Evolutionary conservation across 495 filamentous ascomycete species (phyloP).

Genomic region (Aspergillus nidulans): DNA sequence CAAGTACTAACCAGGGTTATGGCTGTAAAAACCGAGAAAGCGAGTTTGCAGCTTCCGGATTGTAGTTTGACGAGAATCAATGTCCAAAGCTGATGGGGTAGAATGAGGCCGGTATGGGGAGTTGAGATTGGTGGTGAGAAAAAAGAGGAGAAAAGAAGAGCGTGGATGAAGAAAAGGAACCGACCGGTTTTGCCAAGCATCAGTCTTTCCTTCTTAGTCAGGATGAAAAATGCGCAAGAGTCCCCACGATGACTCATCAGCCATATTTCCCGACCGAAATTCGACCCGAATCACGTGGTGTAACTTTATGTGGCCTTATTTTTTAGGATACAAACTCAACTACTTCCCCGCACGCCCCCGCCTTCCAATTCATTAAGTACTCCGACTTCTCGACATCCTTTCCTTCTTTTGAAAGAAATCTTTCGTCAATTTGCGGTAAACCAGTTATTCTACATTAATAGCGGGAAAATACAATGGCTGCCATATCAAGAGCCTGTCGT

Average conservation of each 20-base stretch:
- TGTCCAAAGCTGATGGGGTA: constrained; percentile 14
- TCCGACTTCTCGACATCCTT: not conserved
- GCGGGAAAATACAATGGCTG: constrained; percentile 34
- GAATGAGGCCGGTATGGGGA: constrained; percentile 8
- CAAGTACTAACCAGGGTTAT: constrained; percentile 22
- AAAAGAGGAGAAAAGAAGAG: constrained; percentile 14
- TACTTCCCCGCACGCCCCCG: constrained; percentile 4
- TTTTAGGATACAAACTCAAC: not conserved
- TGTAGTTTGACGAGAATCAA: constrained; percentile 9
- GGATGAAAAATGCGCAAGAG: constrained; percentile 5
- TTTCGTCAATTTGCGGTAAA: too few relatives aligned
- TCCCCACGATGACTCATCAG: not conserved
- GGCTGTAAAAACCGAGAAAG: constrained; percentile 9
- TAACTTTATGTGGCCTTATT: not conserved
- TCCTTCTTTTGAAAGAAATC: too few relatives aligned
- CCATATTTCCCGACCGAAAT: not conserved
- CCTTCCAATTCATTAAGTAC: not conserved
- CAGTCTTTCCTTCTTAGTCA: constrained; percentile 2
- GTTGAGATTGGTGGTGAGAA: constrained; percentile 10
- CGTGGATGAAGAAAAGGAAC: constrained; percentile 13
- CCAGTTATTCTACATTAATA: too few relatives aligned
- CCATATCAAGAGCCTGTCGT: constrained; percentile 26
- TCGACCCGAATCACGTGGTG: not conserved
- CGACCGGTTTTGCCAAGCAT: constrained; percentile 13
- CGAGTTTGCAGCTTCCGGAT: constrained; percentile 8